A percentile compares a stretch with the other conserved stretches of the same genome.
Evolutionary conservation across 768 basidiomycete genomes (phyloP).

Genomic region (Mycena galericulata): DNA sequence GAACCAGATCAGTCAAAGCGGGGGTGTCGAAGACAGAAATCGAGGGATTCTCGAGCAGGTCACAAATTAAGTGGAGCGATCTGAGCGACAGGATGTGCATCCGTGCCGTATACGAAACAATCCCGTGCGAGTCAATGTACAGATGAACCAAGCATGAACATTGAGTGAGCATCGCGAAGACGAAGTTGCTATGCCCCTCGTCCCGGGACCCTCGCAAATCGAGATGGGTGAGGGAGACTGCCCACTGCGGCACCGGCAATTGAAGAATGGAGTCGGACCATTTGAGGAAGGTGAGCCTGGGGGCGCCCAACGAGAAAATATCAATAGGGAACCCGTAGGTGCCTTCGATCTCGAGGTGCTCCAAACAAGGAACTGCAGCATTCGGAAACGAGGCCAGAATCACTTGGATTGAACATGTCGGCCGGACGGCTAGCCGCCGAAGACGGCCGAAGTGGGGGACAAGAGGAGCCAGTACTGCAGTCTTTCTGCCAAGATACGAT

Average conservation of each 20-base stretch:
- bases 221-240: background rate
- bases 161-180: background rate
- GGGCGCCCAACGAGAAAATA: background rate
- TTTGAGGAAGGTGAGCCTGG: background rate
- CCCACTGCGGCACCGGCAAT: background rate
- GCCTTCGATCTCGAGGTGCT: conserved; percentile 1
- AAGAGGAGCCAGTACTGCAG: no score
- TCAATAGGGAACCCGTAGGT: background rate
- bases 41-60: background rate
- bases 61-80: background rate
- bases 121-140: background rate
- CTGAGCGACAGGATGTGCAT: conserved; percentile 3
- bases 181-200: background rate
- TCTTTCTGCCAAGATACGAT: background rate
- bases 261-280: background rate
- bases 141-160: background rate
- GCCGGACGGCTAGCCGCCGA: background rate
- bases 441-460: no score
- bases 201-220: background rate
- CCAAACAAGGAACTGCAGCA: background rate
- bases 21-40: conserved; percentile 1
- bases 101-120: background rate
- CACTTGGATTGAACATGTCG: no score
- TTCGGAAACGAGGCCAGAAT: background rate
- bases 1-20: background rate